These are phyloP conservation scores for Wickerhamiella galacta DNA, from an alignment of 805 yeast genomes.

Conservation along the genomic window DNA sequence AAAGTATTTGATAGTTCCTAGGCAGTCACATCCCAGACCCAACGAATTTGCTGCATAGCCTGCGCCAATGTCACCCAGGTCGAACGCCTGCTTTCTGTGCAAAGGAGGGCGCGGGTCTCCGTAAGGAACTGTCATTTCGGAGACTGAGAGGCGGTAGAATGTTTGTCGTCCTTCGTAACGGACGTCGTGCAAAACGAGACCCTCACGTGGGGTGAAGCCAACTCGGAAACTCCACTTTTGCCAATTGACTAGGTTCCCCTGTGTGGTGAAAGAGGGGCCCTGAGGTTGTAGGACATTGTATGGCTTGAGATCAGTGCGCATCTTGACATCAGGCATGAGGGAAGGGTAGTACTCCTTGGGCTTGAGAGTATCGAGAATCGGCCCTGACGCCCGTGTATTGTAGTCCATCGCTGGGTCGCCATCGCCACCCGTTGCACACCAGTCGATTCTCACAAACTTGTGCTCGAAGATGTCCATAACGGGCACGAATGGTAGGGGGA, in stretches of 20 bases:
- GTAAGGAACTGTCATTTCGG: conserved; percentile 79
- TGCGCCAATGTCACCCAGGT: conserved; percentile 70
- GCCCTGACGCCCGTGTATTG: conserved; percentile 39
- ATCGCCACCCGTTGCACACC: conserved; percentile 54
- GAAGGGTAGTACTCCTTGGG: conserved; percentile 63
- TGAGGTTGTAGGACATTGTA: conserved; percentile 70
- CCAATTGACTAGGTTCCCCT: conserved; percentile 52
- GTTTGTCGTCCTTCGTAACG: conserved; percentile 62
- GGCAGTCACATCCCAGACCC: conserved; percentile 64
- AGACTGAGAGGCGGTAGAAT: conserved; percentile 53
- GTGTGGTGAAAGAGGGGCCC: conserved; percentile 53
- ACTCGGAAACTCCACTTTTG: conserved; percentile 74
- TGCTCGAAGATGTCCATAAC: conserved; percentile 46
- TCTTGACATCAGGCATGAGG: conserved; percentile 34
- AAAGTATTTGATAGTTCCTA: conserved; percentile 60
- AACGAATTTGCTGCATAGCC: conserved; percentile 57
- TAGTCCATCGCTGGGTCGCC: conserved; percentile 45
- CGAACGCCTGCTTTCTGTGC: conserved; percentile 78
- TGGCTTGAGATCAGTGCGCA: conserved; percentile 52
- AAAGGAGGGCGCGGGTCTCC: conserved; percentile 71
- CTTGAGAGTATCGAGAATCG: conserved; percentile 36
- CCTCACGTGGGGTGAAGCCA: conserved; percentile 58
- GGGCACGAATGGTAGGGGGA: conserved; percentile 59
- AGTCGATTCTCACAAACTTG: conserved; percentile 55
- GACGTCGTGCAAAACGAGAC: conserved; percentile 56